A percentile compares a stretch with the other conserved stretches of the same genome.
Conservation (phyloP, 192 early-diverging fungal genomes). For the Coemansia sp. region DNA sequence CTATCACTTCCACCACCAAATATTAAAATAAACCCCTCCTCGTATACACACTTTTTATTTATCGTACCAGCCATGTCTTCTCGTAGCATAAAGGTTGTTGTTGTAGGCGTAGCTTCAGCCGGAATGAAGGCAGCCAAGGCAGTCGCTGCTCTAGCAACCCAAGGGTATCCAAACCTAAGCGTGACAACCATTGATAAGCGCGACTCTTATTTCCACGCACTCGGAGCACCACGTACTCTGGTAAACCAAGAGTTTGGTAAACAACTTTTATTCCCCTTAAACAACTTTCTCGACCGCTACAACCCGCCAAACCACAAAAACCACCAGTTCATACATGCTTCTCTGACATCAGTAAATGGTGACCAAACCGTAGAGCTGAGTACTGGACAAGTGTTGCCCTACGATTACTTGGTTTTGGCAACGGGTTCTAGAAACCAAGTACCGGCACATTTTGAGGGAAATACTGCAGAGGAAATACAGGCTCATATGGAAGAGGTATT, state of each 20-base stretch:
- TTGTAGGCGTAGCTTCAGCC: conserved; percentile 52
- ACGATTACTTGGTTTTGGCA: conserved; percentile 63
- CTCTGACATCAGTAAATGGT: conserved; percentile 31
- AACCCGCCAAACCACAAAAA: conserved; percentile 14
- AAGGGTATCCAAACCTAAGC: conserved; percentile 33
- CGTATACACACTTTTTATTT: too few relatives aligned
- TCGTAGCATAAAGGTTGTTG: conserved; percentile 47
- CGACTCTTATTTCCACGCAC: conserved; percentile 46
- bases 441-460: conserved; percentile 47
- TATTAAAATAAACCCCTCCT: too few relatives aligned
- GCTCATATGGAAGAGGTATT: conserved; percentile 17
- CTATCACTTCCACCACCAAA: too few relatives aligned
- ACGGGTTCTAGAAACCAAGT: conserved; percentile 58
- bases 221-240: conserved; percentile 51
- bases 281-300: conserved; percentile 27
- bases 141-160: conserved; percentile 16
- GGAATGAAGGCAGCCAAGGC: conserved; percentile 49
- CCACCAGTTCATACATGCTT: conserved; percentile 54
- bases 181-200: conserved; percentile 55
- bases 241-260: conserved; percentile 51
- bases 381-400: conserved; percentile 50
- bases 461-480: conserved; percentile 29
- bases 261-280: conserved; percentile 49
- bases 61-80: conserved; percentile 16
- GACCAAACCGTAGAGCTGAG: conserved; percentile 46